Evolutionary conservation across 441 rosid genomes (phyloP), one percentile per base, ranked within the genome.

Genomic region (Arabidopsis lyrata): DNA sequence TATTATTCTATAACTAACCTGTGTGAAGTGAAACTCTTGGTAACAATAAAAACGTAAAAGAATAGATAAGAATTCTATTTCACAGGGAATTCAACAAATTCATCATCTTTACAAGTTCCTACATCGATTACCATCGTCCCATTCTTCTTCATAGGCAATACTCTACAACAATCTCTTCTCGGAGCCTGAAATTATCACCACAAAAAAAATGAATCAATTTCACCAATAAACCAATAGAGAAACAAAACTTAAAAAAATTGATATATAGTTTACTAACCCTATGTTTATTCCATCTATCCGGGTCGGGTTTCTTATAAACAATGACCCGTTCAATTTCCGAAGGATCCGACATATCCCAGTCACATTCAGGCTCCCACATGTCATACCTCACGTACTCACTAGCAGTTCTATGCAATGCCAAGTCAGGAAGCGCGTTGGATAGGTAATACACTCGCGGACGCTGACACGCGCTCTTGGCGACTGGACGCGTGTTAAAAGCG

Each of bases 401-500:
- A 4, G 77, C 80, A 5, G 81, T 93, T 65, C 45, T 62, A 5
- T 83, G 72, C 0, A 38, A 49, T 0, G 35, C 63, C n/a, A 44
- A n/a, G 44, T 83, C 74, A 44, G 71, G 75, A 11, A 74, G 52
- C 6, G 82, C 92, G n/a, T 81, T 82, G 4, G 86, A 79, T 11
- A 91, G 50, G 67, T 68, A 81, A 52, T 78, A 91, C 8, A 84
- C 76, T 2, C 80, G 86, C 0, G 96, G 93, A 44, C 75, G 85
- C 44, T 92, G 86, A 64, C 98, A 93, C 9, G 67, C 45, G 65
- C 69, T 67, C 16, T 55, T 63, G 60, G 75, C 69, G 2, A 86
- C 34, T 0, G 85, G 83, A 11, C 98, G 86, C 1, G 91, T 85
- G 66, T 93, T 93, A 73, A 87, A 89, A 0, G 98, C 73, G 7